These are phyloP conservation scores for Solanum rostratum DNA, from an alignment of 257 asterid species.

Conservation along the genomic window DNA sequence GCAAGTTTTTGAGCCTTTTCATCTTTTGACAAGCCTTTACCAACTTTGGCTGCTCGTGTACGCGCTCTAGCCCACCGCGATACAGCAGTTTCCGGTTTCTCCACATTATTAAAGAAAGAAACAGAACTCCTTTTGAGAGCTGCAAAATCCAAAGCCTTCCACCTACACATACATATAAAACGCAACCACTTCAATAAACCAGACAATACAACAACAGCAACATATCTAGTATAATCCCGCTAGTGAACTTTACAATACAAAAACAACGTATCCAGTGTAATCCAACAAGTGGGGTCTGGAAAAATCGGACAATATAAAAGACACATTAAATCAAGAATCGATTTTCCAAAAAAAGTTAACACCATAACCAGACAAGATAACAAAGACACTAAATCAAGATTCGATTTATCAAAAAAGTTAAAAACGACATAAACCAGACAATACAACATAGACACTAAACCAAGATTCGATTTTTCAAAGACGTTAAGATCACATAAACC, in stretches of 20 bases:
- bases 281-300: neutral
- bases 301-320: neutral
- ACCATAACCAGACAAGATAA: neutral
- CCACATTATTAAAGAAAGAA: conserved; percentile 58
- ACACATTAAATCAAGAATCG: neutral
- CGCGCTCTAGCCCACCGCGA: conserved; percentile 96
- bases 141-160: conserved; percentile 91
- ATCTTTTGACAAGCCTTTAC: conserved; percentile 90
- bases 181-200: neutral
- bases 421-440: too few relatives aligned
- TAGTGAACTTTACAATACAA: neutral
- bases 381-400: too few relatives aligned
- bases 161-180: conserved; percentile 31
- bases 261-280: neutral
- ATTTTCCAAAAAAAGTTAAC: neutral
- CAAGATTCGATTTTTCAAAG: neutral
- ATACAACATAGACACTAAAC: neutral
- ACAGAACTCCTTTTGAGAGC: conserved; percentile 76
- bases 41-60: conserved; percentile 92
- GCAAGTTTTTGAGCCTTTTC: conserved; percentile 93
- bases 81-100: conserved; percentile 78
- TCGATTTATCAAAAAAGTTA: too few relatives aligned
- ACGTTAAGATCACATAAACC: too few relatives aligned
- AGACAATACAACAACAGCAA: neutral
- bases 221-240: neutral